Conservation (phyloP, 306 rosid genomes). For the Sicyos baderoa region DNA sequence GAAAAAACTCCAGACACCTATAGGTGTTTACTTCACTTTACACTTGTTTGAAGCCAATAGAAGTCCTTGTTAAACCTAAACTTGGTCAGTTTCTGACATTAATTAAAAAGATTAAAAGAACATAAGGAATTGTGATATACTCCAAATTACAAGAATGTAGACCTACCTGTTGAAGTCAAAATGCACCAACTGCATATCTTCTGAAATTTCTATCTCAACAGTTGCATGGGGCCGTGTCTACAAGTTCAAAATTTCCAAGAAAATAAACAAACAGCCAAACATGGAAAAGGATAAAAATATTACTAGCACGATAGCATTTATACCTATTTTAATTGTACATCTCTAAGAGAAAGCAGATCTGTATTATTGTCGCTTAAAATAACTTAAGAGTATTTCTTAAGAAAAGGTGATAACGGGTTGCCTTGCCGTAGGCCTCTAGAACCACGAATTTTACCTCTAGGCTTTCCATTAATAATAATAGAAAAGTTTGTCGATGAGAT, state of each 20-base stretch:
- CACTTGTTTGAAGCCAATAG: background rate
- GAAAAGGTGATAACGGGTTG: no score
- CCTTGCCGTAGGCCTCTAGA: no score
- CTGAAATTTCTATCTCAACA: slow-evolving; percentile 97
- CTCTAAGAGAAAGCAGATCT: background rate
- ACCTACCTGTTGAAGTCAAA: slow-evolving; percentile 91
- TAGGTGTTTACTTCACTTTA: background rate
- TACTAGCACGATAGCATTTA: background rate
- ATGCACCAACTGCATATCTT: slow-evolving; percentile 98
- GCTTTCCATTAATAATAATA: no score
- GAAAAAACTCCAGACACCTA: no score
- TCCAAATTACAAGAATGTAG: background rate
- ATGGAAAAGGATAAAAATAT: background rate
- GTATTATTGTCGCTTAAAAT: background rate
- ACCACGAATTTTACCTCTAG: no score
- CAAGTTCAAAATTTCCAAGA: slow-evolving; percentile 5
- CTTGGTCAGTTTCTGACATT: background rate
- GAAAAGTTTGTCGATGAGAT: no score
- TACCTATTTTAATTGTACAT: background rate
- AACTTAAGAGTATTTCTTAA: no score
- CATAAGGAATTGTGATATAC: background rate
- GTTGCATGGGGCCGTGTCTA: slow-evolving; percentile 98
- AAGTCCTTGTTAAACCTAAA: background rate
- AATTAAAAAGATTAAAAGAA: background rate
- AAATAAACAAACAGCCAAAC: no score